These are phyloP conservation scores for Xanthoconium stramineum DNA, from an alignment of 768 basidiomycete species.

Conservation along the genomic window DNA sequence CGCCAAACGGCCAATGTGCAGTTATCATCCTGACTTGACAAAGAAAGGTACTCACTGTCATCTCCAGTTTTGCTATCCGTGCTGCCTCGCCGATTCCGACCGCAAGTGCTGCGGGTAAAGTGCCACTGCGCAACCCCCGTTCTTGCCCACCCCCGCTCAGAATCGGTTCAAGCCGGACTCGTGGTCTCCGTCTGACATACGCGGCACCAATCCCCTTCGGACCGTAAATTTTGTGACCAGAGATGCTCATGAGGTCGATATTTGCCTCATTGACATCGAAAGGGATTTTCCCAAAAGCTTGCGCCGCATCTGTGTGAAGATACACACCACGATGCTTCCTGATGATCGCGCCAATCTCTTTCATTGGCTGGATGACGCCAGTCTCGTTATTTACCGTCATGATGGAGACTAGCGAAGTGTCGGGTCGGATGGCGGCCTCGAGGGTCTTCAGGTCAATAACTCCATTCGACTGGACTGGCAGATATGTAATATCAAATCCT, in stretches of 20 bases:
- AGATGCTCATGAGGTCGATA: constrained; percentile 93
- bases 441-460: constrained; percentile 75
- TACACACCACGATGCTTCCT: constrained; percentile 87
- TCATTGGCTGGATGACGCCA: constrained; percentile 95
- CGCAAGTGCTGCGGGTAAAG: constrained; percentile 79
- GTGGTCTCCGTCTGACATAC: constrained; percentile 88
- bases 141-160: constrained; percentile 97
- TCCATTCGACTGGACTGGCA: constrained; percentile 90
- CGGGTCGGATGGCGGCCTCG: constrained; percentile 85
- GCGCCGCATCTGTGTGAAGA: constrained; percentile 97
- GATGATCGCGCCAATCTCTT: constrained; percentile 86
- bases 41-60: constrained; percentile 66
- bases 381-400: constrained; percentile 99
- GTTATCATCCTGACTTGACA: constrained; percentile 42
- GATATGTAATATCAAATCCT: constrained; percentile 96
- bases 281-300: constrained; percentile 89
- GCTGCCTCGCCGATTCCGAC: constrained; percentile 96
- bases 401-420: constrained; percentile 91
- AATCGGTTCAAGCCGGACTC: constrained; percentile 93
- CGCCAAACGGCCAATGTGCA: constrained; percentile 35
- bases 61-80: constrained; percentile 86
- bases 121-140: constrained; percentile 92
- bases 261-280: constrained; percentile 94
- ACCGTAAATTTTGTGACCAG: constrained; percentile 97
- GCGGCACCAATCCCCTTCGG: constrained; percentile 95